Percentiles rank a stretch among this genome's conserved stretches.
These are phyloP conservation scores for Schoenoplectus tabernaemontani DNA, from an alignment of 202 grass and related monocot genomes.

Conservation along the genomic window DNA sequence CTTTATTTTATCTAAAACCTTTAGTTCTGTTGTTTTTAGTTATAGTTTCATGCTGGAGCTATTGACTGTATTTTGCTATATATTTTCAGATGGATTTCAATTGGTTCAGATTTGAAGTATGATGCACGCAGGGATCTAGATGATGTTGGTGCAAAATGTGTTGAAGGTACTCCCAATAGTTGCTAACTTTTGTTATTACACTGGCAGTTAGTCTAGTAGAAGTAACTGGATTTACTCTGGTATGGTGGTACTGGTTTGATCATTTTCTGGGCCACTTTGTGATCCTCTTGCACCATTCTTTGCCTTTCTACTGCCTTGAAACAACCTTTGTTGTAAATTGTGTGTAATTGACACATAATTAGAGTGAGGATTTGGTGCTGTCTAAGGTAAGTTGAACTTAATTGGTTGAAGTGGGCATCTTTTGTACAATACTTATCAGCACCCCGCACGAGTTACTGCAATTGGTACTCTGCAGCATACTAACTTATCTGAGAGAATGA, in stretches of 20 bases:
- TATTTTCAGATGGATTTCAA: slow-evolving; percentile 96
- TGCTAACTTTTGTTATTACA: neutral
- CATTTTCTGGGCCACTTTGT: neutral
- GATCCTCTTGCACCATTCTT: neutral
- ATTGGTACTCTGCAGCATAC: neutral
- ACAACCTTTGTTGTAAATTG: neutral
- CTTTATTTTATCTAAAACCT: slow-evolving; percentile 20
- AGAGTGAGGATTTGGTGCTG: neutral
- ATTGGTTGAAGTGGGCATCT: too few relatives aligned
- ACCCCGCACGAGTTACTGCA: neutral
- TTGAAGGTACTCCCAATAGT: slow-evolving; percentile 52
- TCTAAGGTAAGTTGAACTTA: neutral
- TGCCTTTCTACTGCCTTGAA: neutral
- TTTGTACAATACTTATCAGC: too few relatives aligned
- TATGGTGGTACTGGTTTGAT: neutral
- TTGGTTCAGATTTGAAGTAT: slow-evolving; percentile 96
- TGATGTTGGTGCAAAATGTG: slow-evolving; percentile 85
- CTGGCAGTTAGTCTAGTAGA: neutral
- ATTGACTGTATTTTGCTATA: slow-evolving; percentile 28
- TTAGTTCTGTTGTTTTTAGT: neutral
- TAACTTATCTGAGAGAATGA: neutral
- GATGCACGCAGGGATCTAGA: slow-evolving; percentile 97
- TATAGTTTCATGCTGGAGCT: slow-evolving; percentile 12
- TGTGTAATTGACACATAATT: neutral
- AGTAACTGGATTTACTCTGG: neutral